Evolutionary conservation across 2,329 filamentous ascomycete species (phyloP).

Genomic region (Aureobasidium subglaciale): DNA sequence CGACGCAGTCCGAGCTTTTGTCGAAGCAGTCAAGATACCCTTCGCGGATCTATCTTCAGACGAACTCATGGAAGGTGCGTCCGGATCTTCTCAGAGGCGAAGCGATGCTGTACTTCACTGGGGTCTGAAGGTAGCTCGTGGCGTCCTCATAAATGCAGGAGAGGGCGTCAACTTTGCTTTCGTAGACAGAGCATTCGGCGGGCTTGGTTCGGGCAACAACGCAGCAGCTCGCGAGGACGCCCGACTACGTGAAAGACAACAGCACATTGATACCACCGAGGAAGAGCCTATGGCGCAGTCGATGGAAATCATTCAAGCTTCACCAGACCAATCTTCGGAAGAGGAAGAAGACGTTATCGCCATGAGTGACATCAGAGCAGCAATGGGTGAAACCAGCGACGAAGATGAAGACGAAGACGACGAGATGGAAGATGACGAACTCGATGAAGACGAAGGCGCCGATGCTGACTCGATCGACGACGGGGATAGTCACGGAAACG

Average conservation of each 20-base stretch:
- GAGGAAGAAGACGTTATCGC: constrained; percentile 14
- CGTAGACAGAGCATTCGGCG: constrained; percentile 56
- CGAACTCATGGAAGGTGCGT: constrained; percentile 21
- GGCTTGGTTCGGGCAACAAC: constrained; percentile 41
- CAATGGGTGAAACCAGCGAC: constrained; percentile 19
- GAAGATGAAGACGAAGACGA: constrained; percentile 17
- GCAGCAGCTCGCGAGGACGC: constrained; percentile 37
- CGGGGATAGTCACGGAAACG: constrained; percentile 20
- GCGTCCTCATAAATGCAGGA: constrained; percentile 51
- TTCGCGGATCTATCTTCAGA: constrained; percentile 43
- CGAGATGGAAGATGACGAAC: neutral
- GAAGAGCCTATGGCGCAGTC: constrained; percentile 32
- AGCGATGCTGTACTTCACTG: constrained; percentile 45
- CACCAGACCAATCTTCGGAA: constrained; percentile 16
- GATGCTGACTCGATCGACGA: neutral
- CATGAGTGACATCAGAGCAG: constrained; percentile 12
- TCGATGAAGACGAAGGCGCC: constrained; percentile 24
- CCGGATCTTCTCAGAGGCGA: constrained; percentile 33
- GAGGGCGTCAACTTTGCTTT: constrained; percentile 50
- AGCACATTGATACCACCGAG: constrained; percentile 40
- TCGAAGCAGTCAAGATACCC: constrained; percentile 45
- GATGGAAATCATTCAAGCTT: constrained; percentile 31
- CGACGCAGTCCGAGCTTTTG: constrained; percentile 51
- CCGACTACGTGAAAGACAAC: constrained; percentile 31
- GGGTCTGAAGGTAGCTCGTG: constrained; percentile 53